Evolutionary conservation across 805 yeast genomes (phyloP).

Genomic region (Starmerella floris): DNA sequence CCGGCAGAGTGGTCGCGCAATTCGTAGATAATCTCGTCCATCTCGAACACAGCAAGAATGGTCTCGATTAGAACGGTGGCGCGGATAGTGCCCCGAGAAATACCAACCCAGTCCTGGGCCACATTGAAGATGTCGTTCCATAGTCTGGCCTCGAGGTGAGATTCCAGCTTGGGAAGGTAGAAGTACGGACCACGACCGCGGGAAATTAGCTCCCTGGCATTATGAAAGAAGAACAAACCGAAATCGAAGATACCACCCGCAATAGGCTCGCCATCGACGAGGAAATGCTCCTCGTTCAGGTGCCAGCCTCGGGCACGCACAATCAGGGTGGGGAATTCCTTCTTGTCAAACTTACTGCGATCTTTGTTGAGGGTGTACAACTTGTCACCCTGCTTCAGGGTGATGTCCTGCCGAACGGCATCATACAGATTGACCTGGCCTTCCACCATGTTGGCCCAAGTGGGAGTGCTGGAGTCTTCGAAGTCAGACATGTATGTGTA

Average conservation of each 20-base stretch:
- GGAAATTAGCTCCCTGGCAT: conserved; percentile 43
- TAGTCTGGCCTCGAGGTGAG: conserved; percentile 59
- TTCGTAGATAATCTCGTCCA: conserved; percentile 67
- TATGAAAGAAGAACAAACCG: conserved; percentile 57
- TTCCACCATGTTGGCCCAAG: conserved; percentile 52
- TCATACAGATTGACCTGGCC: conserved; percentile 62
- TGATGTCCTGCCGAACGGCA: conserved; percentile 47
- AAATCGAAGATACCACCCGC: conserved; percentile 57
- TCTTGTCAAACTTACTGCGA: conserved; percentile 28
- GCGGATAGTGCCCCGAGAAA: conserved; percentile 57
- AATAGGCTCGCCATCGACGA: conserved; percentile 55
- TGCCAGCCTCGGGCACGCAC: conserved; percentile 62
- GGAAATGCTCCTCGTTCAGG: conserved; percentile 49
- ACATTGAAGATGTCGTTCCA: conserved; percentile 61
- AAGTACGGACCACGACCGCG: conserved; percentile 60
- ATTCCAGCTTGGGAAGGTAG: conserved; percentile 65
- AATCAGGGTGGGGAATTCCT: conserved; percentile 40
- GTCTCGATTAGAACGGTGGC: conserved; percentile 63
- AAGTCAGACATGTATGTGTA: conserved; percentile 68
- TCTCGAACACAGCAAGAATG: conserved; percentile 59
- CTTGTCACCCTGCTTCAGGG: conserved; percentile 29
- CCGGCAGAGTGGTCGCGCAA: conserved; percentile 60
- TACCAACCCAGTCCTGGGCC: conserved; percentile 49
- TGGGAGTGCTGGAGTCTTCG: conserved; percentile 60
- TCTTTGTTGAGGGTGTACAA: conserved; percentile 41